A percentile compares a stretch with the other conserved stretches of the same genome.
Conservation (phyloP, 495 filamentous ascomycete genomes). For the Letharia lupina region DNA sequence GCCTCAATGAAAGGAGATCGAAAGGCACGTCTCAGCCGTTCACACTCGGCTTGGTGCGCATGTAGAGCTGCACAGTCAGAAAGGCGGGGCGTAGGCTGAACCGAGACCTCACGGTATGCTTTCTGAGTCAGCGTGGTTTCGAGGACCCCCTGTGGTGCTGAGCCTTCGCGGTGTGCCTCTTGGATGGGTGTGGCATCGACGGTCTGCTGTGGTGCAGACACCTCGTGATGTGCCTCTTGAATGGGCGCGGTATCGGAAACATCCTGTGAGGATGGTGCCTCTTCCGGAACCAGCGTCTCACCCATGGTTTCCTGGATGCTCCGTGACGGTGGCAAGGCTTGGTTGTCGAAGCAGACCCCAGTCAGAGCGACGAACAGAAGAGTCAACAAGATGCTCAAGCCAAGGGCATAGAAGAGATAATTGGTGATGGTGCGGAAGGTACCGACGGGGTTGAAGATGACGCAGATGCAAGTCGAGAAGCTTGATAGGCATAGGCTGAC, state of each 20-base stretch:
- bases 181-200: neutral
- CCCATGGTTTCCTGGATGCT: neutral
- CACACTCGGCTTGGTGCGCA: neutral
- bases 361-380: neutral
- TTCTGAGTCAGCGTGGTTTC: neutral
- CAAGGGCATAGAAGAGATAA: neutral
- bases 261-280: too few relatives aligned
- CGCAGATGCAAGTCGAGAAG: neutral
- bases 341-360: neutral
- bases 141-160: neutral
- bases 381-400: neutral
- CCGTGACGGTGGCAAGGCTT: neutral
- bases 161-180: neutral
- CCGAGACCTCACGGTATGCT: neutral
- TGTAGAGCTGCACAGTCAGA: too few relatives aligned
- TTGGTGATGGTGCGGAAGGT: neutral
- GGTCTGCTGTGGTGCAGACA: neutral
- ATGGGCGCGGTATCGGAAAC: too few relatives aligned
- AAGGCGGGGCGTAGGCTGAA: too few relatives aligned
- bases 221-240: neutral
- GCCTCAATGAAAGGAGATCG: too few relatives aligned
- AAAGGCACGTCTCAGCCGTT: neutral
- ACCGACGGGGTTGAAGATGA: neutral
- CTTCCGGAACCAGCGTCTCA: neutral
- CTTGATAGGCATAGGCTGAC: conserved; percentile 1